Evolutionary conservation across 371 early-diverging fungal species (phyloP).

Genomic region (Basidiobolus meristosporus): DNA sequence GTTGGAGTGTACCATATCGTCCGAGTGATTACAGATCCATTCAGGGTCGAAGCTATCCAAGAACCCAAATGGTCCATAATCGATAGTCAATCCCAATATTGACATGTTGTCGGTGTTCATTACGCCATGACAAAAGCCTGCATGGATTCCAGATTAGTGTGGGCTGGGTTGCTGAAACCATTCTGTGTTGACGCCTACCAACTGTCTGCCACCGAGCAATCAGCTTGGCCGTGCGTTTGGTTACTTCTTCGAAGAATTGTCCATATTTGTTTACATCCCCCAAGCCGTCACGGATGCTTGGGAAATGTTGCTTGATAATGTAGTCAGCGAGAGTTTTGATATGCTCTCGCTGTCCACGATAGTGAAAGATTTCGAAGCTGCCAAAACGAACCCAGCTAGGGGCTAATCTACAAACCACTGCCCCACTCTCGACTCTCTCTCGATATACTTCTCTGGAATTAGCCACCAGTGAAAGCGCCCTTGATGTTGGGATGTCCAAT

Average conservation of each 20-base stretch:
- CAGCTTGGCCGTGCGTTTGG: slow-evolving; percentile 48
- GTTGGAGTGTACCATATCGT: slow-evolving; percentile 17
- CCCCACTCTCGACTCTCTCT: slow-evolving; percentile 50
- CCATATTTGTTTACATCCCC: slow-evolving; percentile 13
- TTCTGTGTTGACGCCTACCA: slow-evolving; percentile 12
- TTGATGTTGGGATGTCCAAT: slow-evolving; percentile 60
- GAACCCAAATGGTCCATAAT: slow-evolving; percentile 80
- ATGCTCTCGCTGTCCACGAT: slow-evolving; percentile 32
- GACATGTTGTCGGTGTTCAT: slow-evolving; percentile 90
- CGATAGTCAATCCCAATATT: slow-evolving; percentile 60
- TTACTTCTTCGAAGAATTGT: slow-evolving; percentile 33
- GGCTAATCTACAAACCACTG: slow-evolving; percentile 58
- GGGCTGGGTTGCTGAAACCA: too few relatives aligned
- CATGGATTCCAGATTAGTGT: too few relatives aligned
- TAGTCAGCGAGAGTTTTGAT: slow-evolving; percentile 53
- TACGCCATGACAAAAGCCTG: slow-evolving; percentile 73
- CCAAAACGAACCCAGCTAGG: slow-evolving; percentile 82
- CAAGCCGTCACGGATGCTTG: slow-evolving; percentile 6
- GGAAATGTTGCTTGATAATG: slow-evolving; percentile 16
- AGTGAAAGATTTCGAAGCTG: slow-evolving; percentile 62
- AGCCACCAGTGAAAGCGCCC: slow-evolving; percentile 46
- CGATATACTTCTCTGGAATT: slow-evolving; percentile 42
- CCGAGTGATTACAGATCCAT: slow-evolving; percentile 62
- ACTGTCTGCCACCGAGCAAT: slow-evolving; percentile 76
- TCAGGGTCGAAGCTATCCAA: slow-evolving; percentile 64